Conservation (phyloP, 345 rosid species). For the Pistacia atlantica region DNA sequence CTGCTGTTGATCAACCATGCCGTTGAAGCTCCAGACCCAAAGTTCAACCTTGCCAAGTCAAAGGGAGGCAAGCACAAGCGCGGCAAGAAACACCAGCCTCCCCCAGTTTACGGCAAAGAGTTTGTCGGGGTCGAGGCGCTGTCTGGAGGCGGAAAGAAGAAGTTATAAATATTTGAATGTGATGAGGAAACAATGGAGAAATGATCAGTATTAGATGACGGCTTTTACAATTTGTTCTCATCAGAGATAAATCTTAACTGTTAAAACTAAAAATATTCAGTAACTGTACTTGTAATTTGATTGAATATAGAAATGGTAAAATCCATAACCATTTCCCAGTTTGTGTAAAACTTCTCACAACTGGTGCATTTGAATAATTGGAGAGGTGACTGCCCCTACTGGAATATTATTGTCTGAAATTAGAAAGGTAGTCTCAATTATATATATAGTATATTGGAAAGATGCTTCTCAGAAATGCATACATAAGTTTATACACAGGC, state of each 20-base stretch:
- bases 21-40: too few species aligned
- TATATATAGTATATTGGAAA: neutral
- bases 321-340: constrained; percentile 10
- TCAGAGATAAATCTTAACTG: neutral
- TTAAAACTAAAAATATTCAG: neutral
- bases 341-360: neutral
- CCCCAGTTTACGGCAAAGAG: too few species aligned
- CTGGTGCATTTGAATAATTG: constrained; percentile 16
- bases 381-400: neutral
- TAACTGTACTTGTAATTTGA: neutral
- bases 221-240: neutral
- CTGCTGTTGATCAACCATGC: too few species aligned
- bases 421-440: neutral
- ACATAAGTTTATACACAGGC: neutral
- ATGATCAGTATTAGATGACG: neutral
- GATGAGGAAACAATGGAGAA: neutral
- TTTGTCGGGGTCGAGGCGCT: too few species aligned
- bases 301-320: neutral
- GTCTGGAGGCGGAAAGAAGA: too few species aligned
- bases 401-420: neutral
- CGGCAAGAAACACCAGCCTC: too few species aligned
- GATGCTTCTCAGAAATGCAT: constrained; percentile 2
- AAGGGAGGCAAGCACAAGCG: too few species aligned
- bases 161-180: too few species aligned
- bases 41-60: too few species aligned